These are phyloP conservation scores for Botrytis deweyae DNA, from an alignment of 2,329 filamentous ascomycete species.

Conservation along the genomic window DNA sequence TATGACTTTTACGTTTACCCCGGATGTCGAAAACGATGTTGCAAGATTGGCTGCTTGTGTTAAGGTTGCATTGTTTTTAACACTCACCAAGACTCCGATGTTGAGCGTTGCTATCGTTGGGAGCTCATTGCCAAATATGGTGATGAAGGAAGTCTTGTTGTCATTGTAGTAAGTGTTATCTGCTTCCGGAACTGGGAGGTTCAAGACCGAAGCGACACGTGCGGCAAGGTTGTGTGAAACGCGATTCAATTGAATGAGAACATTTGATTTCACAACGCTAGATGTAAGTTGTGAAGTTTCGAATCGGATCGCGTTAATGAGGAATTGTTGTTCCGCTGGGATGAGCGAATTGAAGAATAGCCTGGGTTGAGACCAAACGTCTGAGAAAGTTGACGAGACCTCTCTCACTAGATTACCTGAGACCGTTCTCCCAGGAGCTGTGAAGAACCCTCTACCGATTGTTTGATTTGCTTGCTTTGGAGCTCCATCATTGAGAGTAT, in stretches of 20 bases:
- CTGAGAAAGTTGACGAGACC: slow-evolving; percentile 63
- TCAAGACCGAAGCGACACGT: slow-evolving; percentile 63
- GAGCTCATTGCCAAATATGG: slow-evolving; percentile 58
- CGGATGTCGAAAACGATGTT: slow-evolving; percentile 47
- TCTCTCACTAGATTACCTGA: slow-evolving; percentile 56
- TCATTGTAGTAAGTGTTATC: slow-evolving; percentile 67
- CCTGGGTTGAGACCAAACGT: slow-evolving; percentile 70
- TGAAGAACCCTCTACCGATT: slow-evolving; percentile 68
- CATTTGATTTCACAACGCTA: slow-evolving; percentile 59
- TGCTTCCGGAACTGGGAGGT: slow-evolving; percentile 55
- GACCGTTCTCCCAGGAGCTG: slow-evolving; percentile 55
- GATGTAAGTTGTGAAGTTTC: slow-evolving; percentile 63
- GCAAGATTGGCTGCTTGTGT: slow-evolving; percentile 52
- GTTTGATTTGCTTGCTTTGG: slow-evolving; percentile 67
- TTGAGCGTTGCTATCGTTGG: slow-evolving; percentile 61
- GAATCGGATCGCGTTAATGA: slow-evolving; percentile 72
- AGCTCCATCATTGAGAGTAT: slow-evolving; percentile 62
- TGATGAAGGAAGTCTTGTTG: slow-evolving; percentile 62
- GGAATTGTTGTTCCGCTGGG: slow-evolving; percentile 65
- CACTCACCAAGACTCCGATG: slow-evolving; percentile 57
- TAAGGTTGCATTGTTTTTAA: slow-evolving; percentile 40
- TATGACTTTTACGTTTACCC: slow-evolving; percentile 59
- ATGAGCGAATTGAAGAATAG: slow-evolving; percentile 73
- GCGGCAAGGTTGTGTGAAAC: slow-evolving; percentile 65
- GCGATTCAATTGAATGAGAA: slow-evolving; percentile 66